These are phyloP conservation scores for Ophiobolus disseminans DNA, from an alignment of 2,329 filamentous ascomycete species.

Conservation along the genomic window DNA sequence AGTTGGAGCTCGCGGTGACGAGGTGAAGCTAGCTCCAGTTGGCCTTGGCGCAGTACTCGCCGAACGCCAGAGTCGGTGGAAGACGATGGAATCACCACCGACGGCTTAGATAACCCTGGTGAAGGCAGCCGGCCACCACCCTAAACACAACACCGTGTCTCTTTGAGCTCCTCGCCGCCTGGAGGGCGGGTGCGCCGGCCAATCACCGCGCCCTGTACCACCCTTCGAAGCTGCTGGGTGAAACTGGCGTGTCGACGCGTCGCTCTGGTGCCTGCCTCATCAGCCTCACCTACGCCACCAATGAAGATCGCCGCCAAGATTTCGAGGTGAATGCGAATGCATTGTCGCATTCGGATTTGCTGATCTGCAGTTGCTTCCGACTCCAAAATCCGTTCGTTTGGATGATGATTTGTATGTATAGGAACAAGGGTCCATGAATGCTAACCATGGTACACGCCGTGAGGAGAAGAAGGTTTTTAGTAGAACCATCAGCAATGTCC, in stretches of 20 bases:
- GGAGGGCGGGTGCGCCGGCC: conserved; percentile 2
- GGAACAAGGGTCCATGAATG: no score
- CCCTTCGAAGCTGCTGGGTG: conserved; percentile 13
- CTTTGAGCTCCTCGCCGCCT: conserved; percentile 11
- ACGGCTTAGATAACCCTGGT: conserved; percentile 18
- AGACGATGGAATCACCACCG: conserved; percentile 34
- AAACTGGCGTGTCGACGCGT: conserved; percentile 29
- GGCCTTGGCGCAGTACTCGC: conserved; percentile 25
- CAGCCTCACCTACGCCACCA: conserved; percentile 30
- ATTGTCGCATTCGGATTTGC: not conserved
- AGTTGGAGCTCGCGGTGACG: conserved; percentile 40
- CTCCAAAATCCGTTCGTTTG: no score
- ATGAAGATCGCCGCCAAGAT: conserved; percentile 14
- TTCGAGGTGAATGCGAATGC: not conserved
- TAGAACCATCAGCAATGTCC: no score
- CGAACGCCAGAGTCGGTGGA: conserved; percentile 35
- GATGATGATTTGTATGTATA: no score
- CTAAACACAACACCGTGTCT: conserved; percentile 28
- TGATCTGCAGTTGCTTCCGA: not conserved
- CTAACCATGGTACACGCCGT: no score
- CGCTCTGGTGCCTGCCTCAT: conserved; percentile 30
- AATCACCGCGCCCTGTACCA: conserved; percentile 18
- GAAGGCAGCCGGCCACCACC: conserved; percentile 11
- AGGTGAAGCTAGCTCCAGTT: conserved; percentile 28
- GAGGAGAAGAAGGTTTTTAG: no score